A percentile compares a stretch with the other conserved stretches of the same genome.
phyloP scores from a whole-genome alignment of 208 protist genomes.

The Leishmania mexicana region DNA sequence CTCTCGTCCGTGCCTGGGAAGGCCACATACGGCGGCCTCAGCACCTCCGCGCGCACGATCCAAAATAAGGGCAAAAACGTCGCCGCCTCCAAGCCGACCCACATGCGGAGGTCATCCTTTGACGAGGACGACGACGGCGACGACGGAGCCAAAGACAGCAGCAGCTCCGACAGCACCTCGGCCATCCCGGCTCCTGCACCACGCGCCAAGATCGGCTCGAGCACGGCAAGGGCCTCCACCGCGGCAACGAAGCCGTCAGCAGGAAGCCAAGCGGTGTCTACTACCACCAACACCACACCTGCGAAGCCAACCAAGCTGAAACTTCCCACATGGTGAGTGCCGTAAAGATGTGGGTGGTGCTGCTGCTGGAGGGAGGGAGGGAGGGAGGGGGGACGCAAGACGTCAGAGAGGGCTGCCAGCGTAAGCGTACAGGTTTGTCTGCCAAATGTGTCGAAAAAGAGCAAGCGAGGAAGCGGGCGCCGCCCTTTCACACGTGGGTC shows the following conservation, averaged over 20 bases:
- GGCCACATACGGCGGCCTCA: neutral
- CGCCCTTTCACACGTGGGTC: too few species aligned
- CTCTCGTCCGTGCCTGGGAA: neutral
- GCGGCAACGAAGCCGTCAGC: neutral
- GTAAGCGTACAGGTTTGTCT: neutral
- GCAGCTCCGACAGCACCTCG: neutral
- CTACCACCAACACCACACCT: neutral
- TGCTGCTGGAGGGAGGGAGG: neutral
- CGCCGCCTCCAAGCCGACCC: neutral
- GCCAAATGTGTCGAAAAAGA: neutral
- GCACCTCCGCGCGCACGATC: neutral
- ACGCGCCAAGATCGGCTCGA: neutral
- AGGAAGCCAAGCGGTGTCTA: neutral
- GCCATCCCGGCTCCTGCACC: neutral
- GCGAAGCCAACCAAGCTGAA: conserved; percentile 25
- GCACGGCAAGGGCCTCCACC: neutral
- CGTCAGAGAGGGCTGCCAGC: neutral
- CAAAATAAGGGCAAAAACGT: too few species aligned
- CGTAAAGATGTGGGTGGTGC: neutral
- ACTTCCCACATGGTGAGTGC: conserved; percentile 33
- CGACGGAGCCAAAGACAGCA: neutral
- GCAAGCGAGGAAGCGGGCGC: neutral
- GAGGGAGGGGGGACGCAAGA: neutral
- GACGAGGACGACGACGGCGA: conserved; percentile 35
- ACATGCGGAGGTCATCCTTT: conserved; percentile 33